These are phyloP conservation scores for Citrus reticulata DNA, from an alignment of 345 rosid genomes.

Conservation along the genomic window DNA sequence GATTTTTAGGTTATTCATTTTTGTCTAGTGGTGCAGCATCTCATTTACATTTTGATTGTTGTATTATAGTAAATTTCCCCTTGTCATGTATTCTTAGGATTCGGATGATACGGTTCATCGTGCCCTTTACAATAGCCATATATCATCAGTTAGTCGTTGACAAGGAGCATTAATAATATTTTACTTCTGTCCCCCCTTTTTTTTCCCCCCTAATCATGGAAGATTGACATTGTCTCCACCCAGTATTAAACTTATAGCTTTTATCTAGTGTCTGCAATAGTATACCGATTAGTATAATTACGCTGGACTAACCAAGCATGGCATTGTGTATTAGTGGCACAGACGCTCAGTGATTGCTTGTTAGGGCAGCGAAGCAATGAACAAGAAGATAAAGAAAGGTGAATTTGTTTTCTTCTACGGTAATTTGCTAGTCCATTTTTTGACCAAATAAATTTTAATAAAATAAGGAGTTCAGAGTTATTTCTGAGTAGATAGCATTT, in stretches of 20 bases:
- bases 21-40: background rate
- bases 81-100: background rate
- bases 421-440: no score
- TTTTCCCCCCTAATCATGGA: background rate
- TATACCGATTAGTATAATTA: no score
- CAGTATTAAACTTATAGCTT: background rate
- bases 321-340: no score
- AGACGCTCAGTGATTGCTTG: no score
- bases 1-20: conserved; percentile 2
- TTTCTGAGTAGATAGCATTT: no score
- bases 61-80: background rate
- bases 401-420: no score
- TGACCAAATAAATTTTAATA: no score
- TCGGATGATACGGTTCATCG: background rate
- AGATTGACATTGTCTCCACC: background rate
- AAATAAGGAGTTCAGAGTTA: no score
- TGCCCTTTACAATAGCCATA: background rate
- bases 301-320: no score
- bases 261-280: no score
- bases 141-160: background rate
- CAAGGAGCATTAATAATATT: background rate
- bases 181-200: background rate
- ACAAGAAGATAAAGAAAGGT: no score
- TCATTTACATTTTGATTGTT: background rate
- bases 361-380: no score